Base-by-base conservation (phyloP, 768 basidiomycete genomes). In the Tulasnella sp. region DNA sequence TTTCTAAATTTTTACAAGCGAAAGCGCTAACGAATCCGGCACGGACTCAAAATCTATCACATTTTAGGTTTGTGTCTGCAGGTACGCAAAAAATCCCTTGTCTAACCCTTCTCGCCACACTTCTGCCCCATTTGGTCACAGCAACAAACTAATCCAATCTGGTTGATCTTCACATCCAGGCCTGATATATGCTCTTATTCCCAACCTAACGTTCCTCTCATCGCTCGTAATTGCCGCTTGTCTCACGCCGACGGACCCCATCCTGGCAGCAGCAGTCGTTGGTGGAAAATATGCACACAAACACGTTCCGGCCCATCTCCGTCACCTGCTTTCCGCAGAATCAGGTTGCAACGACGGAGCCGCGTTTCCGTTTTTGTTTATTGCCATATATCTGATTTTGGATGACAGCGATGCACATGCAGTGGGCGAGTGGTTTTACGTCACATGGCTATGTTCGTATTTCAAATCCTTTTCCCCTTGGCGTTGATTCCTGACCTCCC, bases 301-400 rank as follows among this genome's bases (percentile, higher is more conserved):
- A 29, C 54, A 56, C 35, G 54, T 56, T 20, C 87, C 86, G 1
- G 79, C 82, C 0, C 86, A 89, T 61, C 69, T 89, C 35, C 79
- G 74, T 28, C 74, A 73, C 57, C 63, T 58, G 24, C 47, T 58
- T 20, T 45, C 58, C 10, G 47, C 46, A n/a, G 54, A 59, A 46
- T 48, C 67, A 5, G 93, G 89, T 6, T 89, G 88, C 61, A 99
- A 98, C 63, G 95, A 99, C 55, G 95, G 95, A 29, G 93, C 93
- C 0, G 90, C 92, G 0, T 95, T 91, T 64, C 92, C 91, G 0
- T 96, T 96, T 65, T 71, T 98, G 25, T 91, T 78, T 62, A 73
- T 99, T 53, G 77, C 93, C 0, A 70, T 99, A 3, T 96, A 93
- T 64, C 75, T 98, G 55, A 75, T 81, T 50, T 66, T 91, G 35